Conservation (phyloP, 768 basidiomycete species). For the Podaxis carcinomalis region DNA sequence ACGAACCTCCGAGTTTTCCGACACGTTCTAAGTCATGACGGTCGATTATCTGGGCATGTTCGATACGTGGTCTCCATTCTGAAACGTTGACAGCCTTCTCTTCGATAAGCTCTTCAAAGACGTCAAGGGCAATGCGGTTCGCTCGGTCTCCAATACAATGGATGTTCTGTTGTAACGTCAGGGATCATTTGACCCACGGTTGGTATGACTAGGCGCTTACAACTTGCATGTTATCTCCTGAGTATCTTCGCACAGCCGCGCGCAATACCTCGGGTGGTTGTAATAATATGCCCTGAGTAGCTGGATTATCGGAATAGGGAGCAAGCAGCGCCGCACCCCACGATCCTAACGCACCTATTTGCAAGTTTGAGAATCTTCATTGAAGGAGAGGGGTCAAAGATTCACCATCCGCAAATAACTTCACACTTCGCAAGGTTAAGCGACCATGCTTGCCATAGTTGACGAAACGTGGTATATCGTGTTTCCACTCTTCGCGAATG, state of each 20-base stretch:
- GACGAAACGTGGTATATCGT: conserved; percentile 50
- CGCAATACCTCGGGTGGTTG: conserved; percentile 48
- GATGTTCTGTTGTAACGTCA: conserved; percentile 58
- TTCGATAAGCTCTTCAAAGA: conserved; percentile 65
- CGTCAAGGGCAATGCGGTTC: conserved; percentile 77
- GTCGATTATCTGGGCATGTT: conserved; percentile 90
- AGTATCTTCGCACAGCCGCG: conserved; percentile 55
- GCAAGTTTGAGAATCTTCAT: not conserved
- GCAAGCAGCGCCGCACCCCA: conserved; percentile 83
- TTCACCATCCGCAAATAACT: conserved; percentile 74
- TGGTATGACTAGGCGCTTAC: conserved; percentile 37
- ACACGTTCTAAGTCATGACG: conserved; percentile 63
- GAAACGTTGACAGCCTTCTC: conserved; percentile 32
- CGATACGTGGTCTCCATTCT: conserved; percentile 72
- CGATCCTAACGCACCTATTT: conserved; percentile 78
- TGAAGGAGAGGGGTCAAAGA: not conserved
- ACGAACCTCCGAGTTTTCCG: conserved; percentile 68
- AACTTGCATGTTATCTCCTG: conserved; percentile 78
- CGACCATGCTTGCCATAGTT: conserved; percentile 54
- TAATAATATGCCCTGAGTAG: conserved; percentile 67
- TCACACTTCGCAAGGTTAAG: conserved; percentile 61
- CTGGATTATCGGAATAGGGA: conserved; percentile 71
- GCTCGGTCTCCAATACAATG: conserved; percentile 89
- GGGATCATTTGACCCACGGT: not conserved
- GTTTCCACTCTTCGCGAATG: conserved; percentile 55